phyloP scores from a whole-genome alignment of 345 rosid species.

The Eucalyptus erythrocorys region DNA sequence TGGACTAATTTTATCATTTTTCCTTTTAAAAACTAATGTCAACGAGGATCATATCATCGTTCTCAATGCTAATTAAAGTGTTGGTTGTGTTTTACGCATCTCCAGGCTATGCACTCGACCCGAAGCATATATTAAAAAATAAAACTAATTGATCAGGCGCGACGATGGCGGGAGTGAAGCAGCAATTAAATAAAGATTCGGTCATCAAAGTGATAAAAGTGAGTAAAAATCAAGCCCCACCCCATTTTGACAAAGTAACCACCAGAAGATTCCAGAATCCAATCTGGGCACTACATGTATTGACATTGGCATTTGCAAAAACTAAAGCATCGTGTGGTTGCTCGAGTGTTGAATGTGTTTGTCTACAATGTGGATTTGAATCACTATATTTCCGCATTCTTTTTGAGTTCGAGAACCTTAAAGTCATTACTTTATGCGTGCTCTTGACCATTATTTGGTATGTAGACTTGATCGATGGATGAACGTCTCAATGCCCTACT shows the following conservation, averaged over 20 bases:
- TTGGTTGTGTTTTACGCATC: not conserved
- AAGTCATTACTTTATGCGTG: fast-evolving
- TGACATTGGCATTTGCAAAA: not conserved
- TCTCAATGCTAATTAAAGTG: not conserved
- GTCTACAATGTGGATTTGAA: not conserved
- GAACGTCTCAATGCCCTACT: fast-evolving
- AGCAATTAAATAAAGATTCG: not conserved
- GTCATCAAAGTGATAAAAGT: not conserved
- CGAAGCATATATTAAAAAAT: not conserved
- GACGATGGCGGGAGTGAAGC: not conserved
- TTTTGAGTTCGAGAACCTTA: not conserved
- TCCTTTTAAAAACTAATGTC: not conserved
- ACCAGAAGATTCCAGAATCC: not conserved
- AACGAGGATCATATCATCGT: not conserved
- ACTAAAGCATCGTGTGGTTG: not conserved
- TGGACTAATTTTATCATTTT: fast-evolving
- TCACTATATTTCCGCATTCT: not conserved
- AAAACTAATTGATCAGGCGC: not conserved
- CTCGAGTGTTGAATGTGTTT: not conserved
- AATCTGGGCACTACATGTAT: not conserved
- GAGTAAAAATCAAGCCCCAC: not conserved
- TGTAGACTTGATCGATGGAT: fast-evolving
- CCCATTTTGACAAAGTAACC: not conserved
- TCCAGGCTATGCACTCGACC: not conserved
- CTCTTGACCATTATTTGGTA: not conserved